Percentiles rank a stretch among this genome's conserved stretches.
Evolutionary conservation across 306 rosid genomes (phyloP).

Genomic region (Trifolium dubium): DNA sequence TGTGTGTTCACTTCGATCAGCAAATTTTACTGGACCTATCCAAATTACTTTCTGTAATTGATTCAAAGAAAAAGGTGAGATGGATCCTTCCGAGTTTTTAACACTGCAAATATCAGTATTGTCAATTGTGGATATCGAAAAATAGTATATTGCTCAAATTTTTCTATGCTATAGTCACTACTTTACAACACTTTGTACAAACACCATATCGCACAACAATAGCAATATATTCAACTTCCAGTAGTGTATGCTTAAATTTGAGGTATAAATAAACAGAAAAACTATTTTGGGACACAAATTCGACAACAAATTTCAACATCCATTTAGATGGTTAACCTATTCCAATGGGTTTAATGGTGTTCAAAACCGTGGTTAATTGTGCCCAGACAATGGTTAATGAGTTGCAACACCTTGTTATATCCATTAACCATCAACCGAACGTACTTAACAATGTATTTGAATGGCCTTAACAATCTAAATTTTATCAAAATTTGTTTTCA

Average conservation of each 20-base stretch:
- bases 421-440: no score
- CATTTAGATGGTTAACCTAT: no score
- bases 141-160: neutral
- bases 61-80: slow-evolving; percentile 35
- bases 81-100: slow-evolving; percentile 7
- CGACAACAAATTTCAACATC: neutral
- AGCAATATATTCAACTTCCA: neutral
- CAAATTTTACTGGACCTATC: slow-evolving; percentile 85
- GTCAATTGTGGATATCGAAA: neutral
- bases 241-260: slow-evolving; percentile 14
- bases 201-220: neutral
- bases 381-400: no score
- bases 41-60: slow-evolving; percentile 70
- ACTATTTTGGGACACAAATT: no score
- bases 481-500: no score
- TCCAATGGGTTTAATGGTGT: no score
- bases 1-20: slow-evolving; percentile 42
- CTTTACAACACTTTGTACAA: neutral
- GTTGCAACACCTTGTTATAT: no score
- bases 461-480: no score
- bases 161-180: neutral
- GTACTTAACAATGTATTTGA: no score
- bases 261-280: slow-evolving; percentile 18
- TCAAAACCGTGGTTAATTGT: no score
- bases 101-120: slow-evolving; percentile 3